A percentile compares a stretch with the other conserved stretches of the same genome.
Evolutionary conservation across 179 eudicot genomes (phyloP).

Genomic region (Silene coronaria): DNA sequence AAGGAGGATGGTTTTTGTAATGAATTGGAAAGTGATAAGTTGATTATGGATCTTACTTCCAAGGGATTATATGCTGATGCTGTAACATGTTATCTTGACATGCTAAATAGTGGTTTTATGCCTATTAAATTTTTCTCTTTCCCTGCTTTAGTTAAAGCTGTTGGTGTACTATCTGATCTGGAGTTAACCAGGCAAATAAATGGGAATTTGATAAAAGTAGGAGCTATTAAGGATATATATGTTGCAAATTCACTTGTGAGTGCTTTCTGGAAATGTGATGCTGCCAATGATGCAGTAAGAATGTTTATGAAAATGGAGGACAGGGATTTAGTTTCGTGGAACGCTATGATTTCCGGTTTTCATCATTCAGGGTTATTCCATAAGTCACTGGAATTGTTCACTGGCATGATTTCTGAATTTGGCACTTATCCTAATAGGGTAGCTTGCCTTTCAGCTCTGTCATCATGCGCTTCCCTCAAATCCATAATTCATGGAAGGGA

Average conservation of each 20-base stretch:
- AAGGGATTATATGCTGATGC: slow-evolving; percentile 26
- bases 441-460: slow-evolving; percentile 56
- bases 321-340: slow-evolving; percentile 67
- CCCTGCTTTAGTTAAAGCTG: slow-evolving; percentile 55
- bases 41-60: slow-evolving; percentile 24
- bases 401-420: slow-evolving; percentile 34
- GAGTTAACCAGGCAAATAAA: slow-evolving; percentile 40
- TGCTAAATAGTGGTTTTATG: slow-evolving; percentile 16
- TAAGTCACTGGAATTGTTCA: slow-evolving; percentile 32
- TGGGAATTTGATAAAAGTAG: slow-evolving; percentile 40
- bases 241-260: slow-evolving; percentile 61
- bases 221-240: slow-evolving; percentile 47
- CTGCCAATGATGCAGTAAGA: slow-evolving; percentile 35
- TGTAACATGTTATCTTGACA: slow-evolving; percentile 25
- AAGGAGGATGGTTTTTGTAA: background rate
- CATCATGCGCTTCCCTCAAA: slow-evolving; percentile 48
- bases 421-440: slow-evolving; percentile 45
- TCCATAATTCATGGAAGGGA: slow-evolving; percentile 42
- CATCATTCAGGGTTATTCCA: slow-evolving; percentile 22
- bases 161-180: slow-evolving; percentile 45
- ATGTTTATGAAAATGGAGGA: slow-evolving; percentile 57
- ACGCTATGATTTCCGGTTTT: slow-evolving; percentile 48
- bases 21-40: slow-evolving; percentile 22
- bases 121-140: slow-evolving; percentile 24
- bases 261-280: slow-evolving; percentile 48